These are phyloP conservation scores for Massarina eburnea DNA, from an alignment of 2,329 filamentous ascomycete genomes.

Conservation along the genomic window DNA sequence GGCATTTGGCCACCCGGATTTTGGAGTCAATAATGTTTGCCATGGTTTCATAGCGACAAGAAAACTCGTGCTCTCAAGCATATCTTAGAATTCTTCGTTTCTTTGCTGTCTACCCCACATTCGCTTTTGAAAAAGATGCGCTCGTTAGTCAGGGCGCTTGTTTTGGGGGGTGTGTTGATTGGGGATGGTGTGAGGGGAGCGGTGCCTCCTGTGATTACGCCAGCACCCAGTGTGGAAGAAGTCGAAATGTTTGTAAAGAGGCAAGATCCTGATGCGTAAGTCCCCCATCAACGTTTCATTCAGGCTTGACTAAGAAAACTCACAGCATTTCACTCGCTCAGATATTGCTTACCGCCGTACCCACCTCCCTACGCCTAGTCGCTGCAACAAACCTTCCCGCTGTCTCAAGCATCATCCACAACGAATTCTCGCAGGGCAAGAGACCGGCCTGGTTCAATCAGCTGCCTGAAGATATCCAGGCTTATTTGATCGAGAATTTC, in stretches of 20 bases:
- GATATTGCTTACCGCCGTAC: constrained; percentile 39
- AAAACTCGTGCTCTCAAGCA: constrained; percentile 3
- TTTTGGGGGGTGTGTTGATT: constrained; percentile 13
- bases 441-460: constrained; percentile 37
- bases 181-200: constrained; percentile 12
- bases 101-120: constrained; percentile 13
- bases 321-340: constrained; percentile 35
- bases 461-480: constrained; percentile 37
- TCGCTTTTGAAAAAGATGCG: constrained; percentile 24
- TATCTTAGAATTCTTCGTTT: constrained; percentile 2
- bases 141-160: constrained; percentile 22
- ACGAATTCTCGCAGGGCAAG: constrained; percentile 36
- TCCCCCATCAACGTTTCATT: background rate
- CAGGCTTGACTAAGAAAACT: background rate
- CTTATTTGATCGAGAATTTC: constrained; percentile 36
- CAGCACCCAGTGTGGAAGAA: constrained; percentile 23
- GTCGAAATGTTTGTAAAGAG: constrained; percentile 17
- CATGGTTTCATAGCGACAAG: constrained; percentile 15
- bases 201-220: constrained; percentile 28
- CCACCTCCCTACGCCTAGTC: constrained; percentile 35
- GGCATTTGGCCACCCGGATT: background rate
- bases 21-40: background rate
- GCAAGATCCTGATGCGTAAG: constrained; percentile 37
- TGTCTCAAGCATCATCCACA: constrained; percentile 37
- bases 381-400: constrained; percentile 40